Base-by-base conservation (phyloP, 257 asterid genomes). In the Plantago elongata region DNA sequence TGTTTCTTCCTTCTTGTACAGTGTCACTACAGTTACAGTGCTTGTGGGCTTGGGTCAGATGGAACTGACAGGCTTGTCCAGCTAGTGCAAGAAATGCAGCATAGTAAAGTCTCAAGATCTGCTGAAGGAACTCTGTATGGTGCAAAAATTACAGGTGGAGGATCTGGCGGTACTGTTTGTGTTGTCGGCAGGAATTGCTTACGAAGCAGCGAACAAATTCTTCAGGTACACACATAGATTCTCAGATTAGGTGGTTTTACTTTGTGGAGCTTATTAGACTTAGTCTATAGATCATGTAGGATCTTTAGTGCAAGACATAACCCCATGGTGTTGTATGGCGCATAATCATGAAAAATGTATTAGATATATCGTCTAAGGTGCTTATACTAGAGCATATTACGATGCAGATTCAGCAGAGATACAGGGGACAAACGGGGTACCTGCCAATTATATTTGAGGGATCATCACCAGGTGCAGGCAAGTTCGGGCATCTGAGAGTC, bases 391-490 rank as follows among this genome's bases (percentile, higher is more conserved):
- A 16, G 11, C 4, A 7, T 16, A 2, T 42, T 43, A 61, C 45
- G 9, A 44, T 65, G 37, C 71, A 92, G 99, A 86, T 92, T 63
- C 99, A 89, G 76, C 79, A 74, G 75, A 87, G 77, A 64, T 89
- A 92, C 75, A 81, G 74, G 70, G 76, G 68, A 9, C 95, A 95
- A 11, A 92, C 98, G 1, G 98, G 97, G 2, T 84, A 89, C 69
- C 52, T 83, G 62, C 97, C 97, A 0, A 70, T 81, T 55, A 66
- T 86, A 18, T 92, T 89, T 40, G 97, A 92, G 74, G 98, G 95
- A 17, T 92, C 98, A 34, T 92, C 98, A 14, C 98, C 98, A 0
- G 98, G 98, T 9, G 98, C 98, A 8, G 98, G 96, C 11, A 89
- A 61, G 69, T 92, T 92, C 40, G 98, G 97, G 16, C 76, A 92